Evolutionary conservation across 345 rosid genomes (phyloP), one percentile per base, ranked within the genome.

Genomic region (Excoecaria agallocha): DNA sequence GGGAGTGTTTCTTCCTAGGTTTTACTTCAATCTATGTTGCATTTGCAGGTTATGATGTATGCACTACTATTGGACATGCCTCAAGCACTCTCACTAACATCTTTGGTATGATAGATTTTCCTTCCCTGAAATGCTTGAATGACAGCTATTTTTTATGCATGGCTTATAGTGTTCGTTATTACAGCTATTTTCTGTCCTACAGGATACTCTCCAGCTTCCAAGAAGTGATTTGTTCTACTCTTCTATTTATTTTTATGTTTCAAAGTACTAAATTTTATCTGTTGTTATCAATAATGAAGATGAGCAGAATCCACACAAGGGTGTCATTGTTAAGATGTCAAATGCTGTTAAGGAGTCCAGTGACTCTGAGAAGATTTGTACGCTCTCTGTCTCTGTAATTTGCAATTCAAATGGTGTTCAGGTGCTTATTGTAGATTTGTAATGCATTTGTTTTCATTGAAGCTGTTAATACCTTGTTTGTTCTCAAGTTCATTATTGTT

Each of bases 31-130:
- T 72, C 62, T 52, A 41, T 72, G 68, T 82, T 52, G 68, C 62
- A 19, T 68, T 22, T 86, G 83, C 88, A 96, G 98, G 98, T 50
- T 96, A 93, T 69, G 94, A 86, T 76, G 92, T 96, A 19, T 96
- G 99, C 85, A 82, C 72, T 55, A 72, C 93, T 38, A 37, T 93
- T 78, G 99, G 99, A 77, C 81, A 69, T 72, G 79, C 78, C 69
- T 84, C 92, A 45, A 83, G 81, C 84, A 85, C 87, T n/a, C 57
- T 69, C 54, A 78, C 84, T 80, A 73, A 72, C 7, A 17, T 93
- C 72, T 77, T 84, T 78, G 98, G 99, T 92, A 82, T 83, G 88
- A 78, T 41, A 15, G 15, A 49, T 30, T 4, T 63, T 60, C 48
- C 16, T 66, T 65, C 57, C 55, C 43, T 57, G 5, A 20, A 30